phyloP scores from a whole-genome alignment of 495 filamentous ascomycete genomes.

The Niebla homalea region DNA sequence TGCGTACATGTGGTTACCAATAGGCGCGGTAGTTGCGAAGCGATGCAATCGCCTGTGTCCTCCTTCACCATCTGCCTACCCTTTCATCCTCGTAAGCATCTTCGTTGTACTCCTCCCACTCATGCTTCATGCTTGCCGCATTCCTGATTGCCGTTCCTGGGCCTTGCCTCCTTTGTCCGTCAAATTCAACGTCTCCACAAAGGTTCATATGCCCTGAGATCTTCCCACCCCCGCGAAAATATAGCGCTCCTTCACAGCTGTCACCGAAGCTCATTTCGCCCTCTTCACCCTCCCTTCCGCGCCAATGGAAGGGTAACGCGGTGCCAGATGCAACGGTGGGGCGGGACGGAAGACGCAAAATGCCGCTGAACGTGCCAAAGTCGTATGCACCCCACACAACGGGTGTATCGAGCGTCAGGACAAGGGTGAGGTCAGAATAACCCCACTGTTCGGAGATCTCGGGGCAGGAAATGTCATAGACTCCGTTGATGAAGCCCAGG shows the following conservation, averaged over 20 bases:
- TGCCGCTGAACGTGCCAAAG: slow-evolving; percentile 17
- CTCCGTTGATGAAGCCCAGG: slow-evolving; percentile 33
- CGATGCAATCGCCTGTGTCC: neutral
- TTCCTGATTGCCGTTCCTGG: slow-evolving; percentile 1
- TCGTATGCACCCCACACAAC: slow-evolving; percentile 18
- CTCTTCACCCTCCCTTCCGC: slow-evolving; percentile 12
- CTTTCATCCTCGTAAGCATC: slow-evolving; percentile 10
- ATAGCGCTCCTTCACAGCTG: neutral
- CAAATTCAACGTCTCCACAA: slow-evolving; percentile 7
- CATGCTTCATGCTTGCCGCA: slow-evolving; percentile 5
- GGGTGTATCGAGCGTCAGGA: slow-evolving; percentile 13
- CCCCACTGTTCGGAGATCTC: slow-evolving; percentile 7
- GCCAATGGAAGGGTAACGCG: slow-evolving; percentile 7
- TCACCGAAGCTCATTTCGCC: slow-evolving; percentile 13
- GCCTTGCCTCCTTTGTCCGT: neutral
- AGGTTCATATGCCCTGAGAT: slow-evolving; percentile 10
- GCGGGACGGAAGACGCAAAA: slow-evolving; percentile 7
- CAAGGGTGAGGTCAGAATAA: slow-evolving; percentile 2
- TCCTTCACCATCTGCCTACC: slow-evolving; percentile 1
- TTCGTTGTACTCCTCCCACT: slow-evolving; percentile 15
- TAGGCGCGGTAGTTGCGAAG: too few species aligned
- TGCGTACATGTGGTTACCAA: too few species aligned
- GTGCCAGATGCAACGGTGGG: slow-evolving; percentile 2
- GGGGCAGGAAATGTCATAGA: slow-evolving; percentile 25
- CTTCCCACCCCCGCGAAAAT: slow-evolving; percentile 6